Evolutionary conservation across 345 rosid genomes (phyloP).

Genomic region (Streptanthus diversifolius): DNA sequence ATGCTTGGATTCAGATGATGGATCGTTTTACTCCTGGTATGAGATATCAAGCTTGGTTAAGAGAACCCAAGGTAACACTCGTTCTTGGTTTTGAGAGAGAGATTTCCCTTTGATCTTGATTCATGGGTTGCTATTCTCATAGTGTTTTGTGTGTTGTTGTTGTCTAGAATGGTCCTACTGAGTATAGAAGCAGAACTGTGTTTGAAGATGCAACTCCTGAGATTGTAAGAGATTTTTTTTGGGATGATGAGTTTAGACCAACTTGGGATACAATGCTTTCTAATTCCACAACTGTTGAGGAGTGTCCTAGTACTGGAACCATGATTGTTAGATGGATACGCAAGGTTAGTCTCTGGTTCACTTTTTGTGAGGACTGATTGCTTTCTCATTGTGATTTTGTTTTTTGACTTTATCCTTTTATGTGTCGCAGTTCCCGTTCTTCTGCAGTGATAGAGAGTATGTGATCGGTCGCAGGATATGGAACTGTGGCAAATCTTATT

Average conservation of each 20-base stretch:
- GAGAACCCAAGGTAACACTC: constrained; percentile 60
- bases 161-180: constrained; percentile 65
- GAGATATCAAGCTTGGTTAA: constrained; percentile 72
- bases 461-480: constrained; percentile 78
- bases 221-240: constrained; percentile 68
- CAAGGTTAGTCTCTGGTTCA: constrained; percentile 40
- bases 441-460: constrained; percentile 84
- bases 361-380: not conserved
- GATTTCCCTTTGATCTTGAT: not conserved
- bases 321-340: constrained; percentile 85
- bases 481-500: constrained; percentile 56
- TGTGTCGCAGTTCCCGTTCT: constrained; percentile 67
- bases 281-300: constrained; percentile 45
- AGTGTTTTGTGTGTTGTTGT: not conserved
- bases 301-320: constrained; percentile 59
- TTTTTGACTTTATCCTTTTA: not conserved
- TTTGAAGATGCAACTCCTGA: constrained; percentile 70
- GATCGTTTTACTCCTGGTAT: constrained; percentile 56
- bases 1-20: constrained; percentile 71
- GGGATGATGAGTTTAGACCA: constrained; percentile 75
- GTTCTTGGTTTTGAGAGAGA: constrained; percentile 1
- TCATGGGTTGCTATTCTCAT: not conserved
- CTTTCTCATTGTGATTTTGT: not conserved
- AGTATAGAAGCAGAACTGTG: constrained; percentile 58
- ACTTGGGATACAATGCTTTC: constrained; percentile 87